Base-by-base conservation (phyloP, 2,329 filamentous ascomycete genomes). In the Apiospora sp. region DNA sequence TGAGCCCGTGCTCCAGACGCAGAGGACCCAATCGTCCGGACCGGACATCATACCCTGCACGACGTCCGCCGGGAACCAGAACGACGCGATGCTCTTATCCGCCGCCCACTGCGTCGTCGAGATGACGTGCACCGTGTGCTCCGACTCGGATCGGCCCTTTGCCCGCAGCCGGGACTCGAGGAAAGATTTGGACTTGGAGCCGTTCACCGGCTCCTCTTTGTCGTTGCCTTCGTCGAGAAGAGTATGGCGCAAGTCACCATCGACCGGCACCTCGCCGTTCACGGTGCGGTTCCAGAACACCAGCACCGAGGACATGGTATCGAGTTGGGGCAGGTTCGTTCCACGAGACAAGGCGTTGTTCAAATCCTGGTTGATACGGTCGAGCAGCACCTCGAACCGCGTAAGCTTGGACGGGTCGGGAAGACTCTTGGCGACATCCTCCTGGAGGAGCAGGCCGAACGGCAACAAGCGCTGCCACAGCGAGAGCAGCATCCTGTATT, bases 401-500 rank as follows among this genome's bases (percentile, higher is more conserved):
- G 16, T 14, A 19, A 48, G 30, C 30, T n/a, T 71, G n/a, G 27
- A 37, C 27, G 44, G 43, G 14, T 37, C n/a, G n/a, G 70, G 70
- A 27, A 68, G 12, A 5, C 27, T 19, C 49, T 48, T 19, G 13
- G 8, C 37, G 27, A 71, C 43, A 4, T 14, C 22, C 22, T 49
- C n/a, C 3, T 43, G 30, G n/a, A 71, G 41, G 3, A 64, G 41
- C 2, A 76, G 12, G 4, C 77, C 76, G 34, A 78, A 79, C 0
- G 75, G 76, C 8, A 78, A 67, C 22, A 79, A 54, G 2, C 67
- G 71, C 12, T 58, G 58, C 76, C 76, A 78, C 3, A 78, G 34
- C 64, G 73, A 74, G 2, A 78, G 54, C 16, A 76, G 61, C 1
- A 77, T 77, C 0, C 75, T 76, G 61, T 78, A 74, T 41, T 77